phyloP scores from a whole-genome alignment of 805 yeast species.

The Lipomyces lipofer region DNA sequence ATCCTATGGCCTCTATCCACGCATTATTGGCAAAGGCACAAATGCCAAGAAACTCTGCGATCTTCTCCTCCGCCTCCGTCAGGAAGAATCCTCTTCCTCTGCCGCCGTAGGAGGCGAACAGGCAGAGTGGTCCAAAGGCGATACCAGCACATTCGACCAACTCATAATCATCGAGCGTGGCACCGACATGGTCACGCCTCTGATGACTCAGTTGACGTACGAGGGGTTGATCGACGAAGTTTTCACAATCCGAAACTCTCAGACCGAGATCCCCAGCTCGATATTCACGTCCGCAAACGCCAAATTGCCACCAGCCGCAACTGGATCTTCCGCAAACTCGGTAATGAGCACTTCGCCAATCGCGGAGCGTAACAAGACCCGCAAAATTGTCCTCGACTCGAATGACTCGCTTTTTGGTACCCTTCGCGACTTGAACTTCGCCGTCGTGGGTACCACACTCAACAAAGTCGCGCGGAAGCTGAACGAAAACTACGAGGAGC shows the following conservation, averaged over 20 bases:
- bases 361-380: conserved; percentile 24
- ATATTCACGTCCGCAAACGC: conserved; percentile 26
- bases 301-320: conserved; percentile 7
- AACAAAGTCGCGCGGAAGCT: conserved; percentile 69
- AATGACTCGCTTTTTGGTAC: conserved; percentile 52
- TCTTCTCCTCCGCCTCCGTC: conserved; percentile 39
- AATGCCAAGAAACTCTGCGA: conserved; percentile 53
- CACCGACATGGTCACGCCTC: conserved; percentile 68
- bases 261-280: conserved; percentile 38
- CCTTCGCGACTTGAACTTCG: conserved; percentile 70
- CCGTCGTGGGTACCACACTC: conserved; percentile 70
- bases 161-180: conserved; percentile 77
- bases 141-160: conserved; percentile 47
- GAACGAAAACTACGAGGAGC: conserved; percentile 64
- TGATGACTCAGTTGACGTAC: conserved; percentile 77
- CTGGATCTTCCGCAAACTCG: conserved; percentile 5
- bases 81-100: conserved; percentile 28
- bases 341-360: conserved; percentile 13
- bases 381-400: conserved; percentile 35
- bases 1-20: conserved; percentile 50
- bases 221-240: conserved; percentile 79
- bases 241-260: conserved; percentile 46
- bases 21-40: conserved; percentile 61
- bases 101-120: conserved; percentile 18
- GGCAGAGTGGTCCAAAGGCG: conserved; percentile 36